Evolutionary conservation across 176 grass and related monocot species (phyloP).

Genomic region (Leersia perrieri): DNA sequence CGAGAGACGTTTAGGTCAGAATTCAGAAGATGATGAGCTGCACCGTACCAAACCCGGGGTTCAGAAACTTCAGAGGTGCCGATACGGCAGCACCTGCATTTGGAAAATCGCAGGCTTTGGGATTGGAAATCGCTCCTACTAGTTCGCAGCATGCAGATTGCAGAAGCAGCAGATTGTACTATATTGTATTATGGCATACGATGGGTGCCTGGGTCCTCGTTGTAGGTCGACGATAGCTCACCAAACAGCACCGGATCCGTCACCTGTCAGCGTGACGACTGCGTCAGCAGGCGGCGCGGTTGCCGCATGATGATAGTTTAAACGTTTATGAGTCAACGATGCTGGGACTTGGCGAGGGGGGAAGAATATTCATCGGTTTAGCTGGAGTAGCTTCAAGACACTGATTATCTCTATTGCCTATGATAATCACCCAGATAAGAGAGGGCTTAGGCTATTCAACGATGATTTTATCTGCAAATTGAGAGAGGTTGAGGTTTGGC

Average conservation of each 20-base stretch:
- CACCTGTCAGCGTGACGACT: not conserved
- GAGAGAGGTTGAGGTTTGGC: no score
- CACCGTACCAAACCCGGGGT: constrained; percentile 40
- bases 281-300: not conserved
- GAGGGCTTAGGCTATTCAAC: no score
- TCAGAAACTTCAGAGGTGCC: not conserved
- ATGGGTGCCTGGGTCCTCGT: constrained; percentile 19
- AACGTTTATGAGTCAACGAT: not conserved
- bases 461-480: no score
- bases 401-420: no score
- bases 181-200: not conserved
- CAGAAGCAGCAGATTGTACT: not conserved
- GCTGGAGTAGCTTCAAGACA: not conserved
- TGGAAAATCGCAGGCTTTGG: not conserved
- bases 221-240: constrained; percentile 27
- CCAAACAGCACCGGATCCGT: constrained; percentile 24
- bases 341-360: not conserved
- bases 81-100: constrained; percentile 10
- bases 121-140: not conserved
- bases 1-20: not conserved
- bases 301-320: not conserved
- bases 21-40: constrained; percentile 45
- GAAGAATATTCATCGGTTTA: not conserved
- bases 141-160: not conserved
- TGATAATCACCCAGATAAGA: no score